Evolutionary conservation across 2,329 filamentous ascomycete genomes (phyloP), one percentile per base, ranked within the genome.

Genomic region (Aspergillus felis): DNA sequence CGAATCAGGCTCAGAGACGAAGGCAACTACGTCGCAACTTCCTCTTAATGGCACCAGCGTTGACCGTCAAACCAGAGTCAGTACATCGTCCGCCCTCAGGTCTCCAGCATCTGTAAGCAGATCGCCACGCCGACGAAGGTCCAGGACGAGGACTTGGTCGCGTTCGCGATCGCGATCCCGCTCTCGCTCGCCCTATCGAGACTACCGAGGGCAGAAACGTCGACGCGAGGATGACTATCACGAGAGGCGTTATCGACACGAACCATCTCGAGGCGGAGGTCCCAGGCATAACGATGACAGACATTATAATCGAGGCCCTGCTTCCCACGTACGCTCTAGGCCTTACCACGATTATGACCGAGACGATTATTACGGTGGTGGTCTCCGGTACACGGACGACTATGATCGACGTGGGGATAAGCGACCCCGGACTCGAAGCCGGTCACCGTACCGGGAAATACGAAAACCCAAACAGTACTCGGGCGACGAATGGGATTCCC

Each of bases 51-150:
- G 86, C 88, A 87, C 81, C 85, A 87, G 84, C 85, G 87, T 96
- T 96, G 90, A 96, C 91, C 89, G 88, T 85, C 86, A 82, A 83
- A 84, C 89, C 89, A 96, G 91, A 92, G 83, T 78, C 79, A 85
- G 83, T 81, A 68, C 68, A 68, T 70, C 76, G 67, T 69, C 72
- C 62, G 70, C 71, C 56, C 64, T 77, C 74, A 84, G 81, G 81
- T 75, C 73, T 64, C 68, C 73, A 59, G 72, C 78, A 67, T 83
- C 84, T 71, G 73, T 78, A 71, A 70, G 65, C 64, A 67, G 61
- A 71, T 85, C 84, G 62, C 84, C 84, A 84, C 76, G 81, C 83
- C 69, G 84, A 86, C 71, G 71, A 83, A 73, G 84, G 84, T 75
- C 82, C 57, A 72, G 68, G 66, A 64, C 67, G 48, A 64, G 66